These are phyloP conservation scores for Xylaria scruposa DNA, from an alignment of 495 filamentous ascomycete genomes.

Conservation along the genomic window DNA sequence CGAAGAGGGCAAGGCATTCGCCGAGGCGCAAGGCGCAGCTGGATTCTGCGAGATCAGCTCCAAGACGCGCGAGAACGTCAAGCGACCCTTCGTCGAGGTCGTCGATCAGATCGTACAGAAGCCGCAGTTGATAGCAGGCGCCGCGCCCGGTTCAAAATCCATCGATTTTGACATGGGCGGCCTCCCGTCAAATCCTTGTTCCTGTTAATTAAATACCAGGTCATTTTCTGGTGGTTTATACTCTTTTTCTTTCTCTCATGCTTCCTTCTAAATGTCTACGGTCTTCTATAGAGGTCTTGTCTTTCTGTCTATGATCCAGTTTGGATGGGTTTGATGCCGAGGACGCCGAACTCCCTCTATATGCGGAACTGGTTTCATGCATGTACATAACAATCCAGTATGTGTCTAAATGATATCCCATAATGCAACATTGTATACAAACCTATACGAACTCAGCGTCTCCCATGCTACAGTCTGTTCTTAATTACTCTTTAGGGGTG, in stretches of 20 bases:
- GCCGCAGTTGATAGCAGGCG: slow-evolving; percentile 48
- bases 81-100: slow-evolving; percentile 60
- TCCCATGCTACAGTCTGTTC: slow-evolving; percentile 28
- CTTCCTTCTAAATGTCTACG: not conserved
- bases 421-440: slow-evolving; percentile 25
- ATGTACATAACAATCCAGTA: slow-evolving; percentile 27
- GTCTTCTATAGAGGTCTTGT: slow-evolving; percentile 1
- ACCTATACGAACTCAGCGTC: slow-evolving; percentile 13
- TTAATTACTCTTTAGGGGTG: slow-evolving; percentile 59
- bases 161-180: slow-evolving; percentile 11
- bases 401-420: slow-evolving; percentile 39
- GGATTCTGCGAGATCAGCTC: slow-evolving; percentile 63
- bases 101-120: slow-evolving; percentile 59
- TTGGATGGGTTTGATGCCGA: slow-evolving; percentile 17
- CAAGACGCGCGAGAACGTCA: slow-evolving; percentile 61
- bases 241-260: not conserved
- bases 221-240: not conserved
- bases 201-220: slow-evolving; percentile 28
- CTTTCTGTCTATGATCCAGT: slow-evolving; percentile 20
- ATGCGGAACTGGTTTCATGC: slow-evolving; percentile 29
- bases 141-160: slow-evolving; percentile 16
- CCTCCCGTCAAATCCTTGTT: slow-evolving; percentile 30
- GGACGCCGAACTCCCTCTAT: slow-evolving; percentile 25
- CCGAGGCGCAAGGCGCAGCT: slow-evolving; percentile 51
- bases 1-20: slow-evolving; percentile 59